Evolutionary conservation across 768 basidiomycete species (phyloP).

Genomic region (Tylopilus sp.): DNA sequence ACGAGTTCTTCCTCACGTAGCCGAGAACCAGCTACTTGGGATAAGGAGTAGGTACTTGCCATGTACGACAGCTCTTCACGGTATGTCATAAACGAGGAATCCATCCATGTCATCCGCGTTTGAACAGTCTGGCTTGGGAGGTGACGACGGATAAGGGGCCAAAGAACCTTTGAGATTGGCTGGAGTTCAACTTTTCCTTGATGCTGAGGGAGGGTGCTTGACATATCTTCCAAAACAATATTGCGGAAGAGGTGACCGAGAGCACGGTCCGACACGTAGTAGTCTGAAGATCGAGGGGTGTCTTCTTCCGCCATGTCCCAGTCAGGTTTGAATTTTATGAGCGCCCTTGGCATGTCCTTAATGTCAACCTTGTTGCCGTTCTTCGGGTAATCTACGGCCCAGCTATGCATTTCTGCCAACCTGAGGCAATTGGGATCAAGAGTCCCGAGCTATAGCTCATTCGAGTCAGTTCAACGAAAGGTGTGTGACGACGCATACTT

Average conservation of each 20-base stretch:
- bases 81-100: neutral
- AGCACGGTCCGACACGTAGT: constrained; percentile 1
- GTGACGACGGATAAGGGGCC: neutral
- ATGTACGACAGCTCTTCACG: constrained; percentile 1
- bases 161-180: neutral
- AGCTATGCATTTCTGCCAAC: constrained; percentile 54
- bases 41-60: neutral
- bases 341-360: constrained; percentile 45
- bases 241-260: neutral
- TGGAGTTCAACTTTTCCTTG: neutral
- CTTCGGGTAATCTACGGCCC: constrained; percentile 82
- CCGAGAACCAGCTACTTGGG: neutral
- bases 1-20: neutral
- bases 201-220: neutral
- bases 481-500: constrained; percentile 34
- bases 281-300: neutral
- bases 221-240: neutral
- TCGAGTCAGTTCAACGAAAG: constrained; percentile 1
- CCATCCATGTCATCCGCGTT: neutral
- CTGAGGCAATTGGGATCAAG: constrained; percentile 51
- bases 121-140: neutral
- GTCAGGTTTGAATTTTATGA: constrained; percentile 72
- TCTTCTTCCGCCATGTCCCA: constrained; percentile 23
- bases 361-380: constrained; percentile 66
- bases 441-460: constrained; percentile 52